Base-by-base conservation (phyloP, 1,139 yeast species). In the Debaryomycetaceae sp. region DNA sequence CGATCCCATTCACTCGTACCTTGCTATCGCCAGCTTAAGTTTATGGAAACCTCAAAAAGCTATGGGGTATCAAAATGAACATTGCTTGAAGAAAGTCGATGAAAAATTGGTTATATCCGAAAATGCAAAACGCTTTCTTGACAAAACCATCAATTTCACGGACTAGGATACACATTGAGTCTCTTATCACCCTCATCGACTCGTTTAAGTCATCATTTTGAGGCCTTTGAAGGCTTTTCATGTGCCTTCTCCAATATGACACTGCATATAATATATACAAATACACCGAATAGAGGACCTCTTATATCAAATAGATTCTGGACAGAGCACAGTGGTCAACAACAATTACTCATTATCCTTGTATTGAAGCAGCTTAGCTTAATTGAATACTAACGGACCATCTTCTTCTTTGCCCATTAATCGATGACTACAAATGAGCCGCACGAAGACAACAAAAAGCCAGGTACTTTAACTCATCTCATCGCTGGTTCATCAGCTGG, bases 401-500 rank as follows among this genome's bases (percentile, higher is more conserved):
- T 17, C 20, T 17, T 17, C 20, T 17, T 17, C 20, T 17, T 17
- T 4, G 20, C 20, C 20, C 20, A 17, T 17, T 17, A 23, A 17
- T 31, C 43, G 27, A 43, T 42, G 41, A 36, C 27, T 30, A 11
- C 42, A 13, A 24, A 17, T n/a, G 37, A 34, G 9, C 17, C 35
- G 14, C 14, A 35, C n/a, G 33, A 40, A 11, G 45, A 40, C 13
- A 36, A 22, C 13, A 37, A 31, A 34, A 24, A 49, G 31, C 59
- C 60, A 24, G 51, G 53, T 41, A 53, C 60, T 6, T 42, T 47
- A 9, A 54, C 65, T 1, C 97, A 90, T 64, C 65, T 90, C 11
- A 59, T 81, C 9, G 87, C 98, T 5, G 99, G 99, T 0, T 93
- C 87, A 47, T 58, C 79, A 8, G 96, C 97, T 1, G 99, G 99